Conservation (phyloP, 1,284 basidiomycete species). For the Fistulinella staudtii region DNA sequence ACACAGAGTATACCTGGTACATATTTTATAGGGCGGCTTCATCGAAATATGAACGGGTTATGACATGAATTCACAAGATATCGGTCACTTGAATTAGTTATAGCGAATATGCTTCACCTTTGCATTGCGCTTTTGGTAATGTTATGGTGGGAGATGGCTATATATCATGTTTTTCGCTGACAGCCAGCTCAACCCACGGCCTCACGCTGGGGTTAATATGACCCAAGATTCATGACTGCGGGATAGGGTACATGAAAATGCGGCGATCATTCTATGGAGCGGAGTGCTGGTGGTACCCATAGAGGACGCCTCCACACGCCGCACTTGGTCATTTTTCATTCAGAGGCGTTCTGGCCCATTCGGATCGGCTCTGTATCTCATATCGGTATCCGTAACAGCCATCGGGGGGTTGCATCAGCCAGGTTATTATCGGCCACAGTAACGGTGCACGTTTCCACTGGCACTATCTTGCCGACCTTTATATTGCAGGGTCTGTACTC, state of each 20-base stretch:
- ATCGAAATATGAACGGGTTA: too few relatives aligned
- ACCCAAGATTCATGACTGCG: constrained; percentile 11
- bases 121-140: too few relatives aligned
- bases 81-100: too few relatives aligned
- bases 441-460: constrained; percentile 9
- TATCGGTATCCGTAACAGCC: constrained; percentile 12
- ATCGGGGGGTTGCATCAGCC: constrained; percentile 8
- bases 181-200: neutral
- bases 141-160: neutral
- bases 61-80: too few relatives aligned
- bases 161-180: neutral
- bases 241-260: constrained; percentile 10
- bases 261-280: constrained; percentile 27
- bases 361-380: constrained; percentile 8
- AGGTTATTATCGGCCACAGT: constrained; percentile 2
- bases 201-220: constrained; percentile 9
- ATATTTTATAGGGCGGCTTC: too few relatives aligned
- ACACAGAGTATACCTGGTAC: neutral
- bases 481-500: neutral
- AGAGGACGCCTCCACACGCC: constrained; percentile 10
- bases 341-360: constrained; percentile 9
- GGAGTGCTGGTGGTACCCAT: constrained; percentile 14
- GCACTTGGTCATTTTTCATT: constrained; percentile 27
- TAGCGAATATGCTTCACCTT: too few relatives aligned
- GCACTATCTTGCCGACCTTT: constrained; percentile 1